A percentile compares a stretch with the other conserved stretches of the same genome.
Evolutionary conservation across 2,329 filamentous ascomycete species (phyloP).

Genomic region (Aciculosporium take): DNA sequence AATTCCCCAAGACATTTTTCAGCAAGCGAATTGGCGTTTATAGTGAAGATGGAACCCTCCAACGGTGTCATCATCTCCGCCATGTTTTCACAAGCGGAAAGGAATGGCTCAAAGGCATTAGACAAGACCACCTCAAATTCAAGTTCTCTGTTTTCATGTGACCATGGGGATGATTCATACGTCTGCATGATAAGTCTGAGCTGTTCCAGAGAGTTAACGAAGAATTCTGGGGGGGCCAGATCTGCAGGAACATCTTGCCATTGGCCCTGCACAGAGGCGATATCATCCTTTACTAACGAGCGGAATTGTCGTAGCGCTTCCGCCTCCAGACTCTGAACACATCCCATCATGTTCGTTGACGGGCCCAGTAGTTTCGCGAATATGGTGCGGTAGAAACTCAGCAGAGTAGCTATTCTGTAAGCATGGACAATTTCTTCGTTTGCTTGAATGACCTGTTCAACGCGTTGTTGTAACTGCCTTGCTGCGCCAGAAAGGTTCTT

Average conservation of each 20-base stretch:
- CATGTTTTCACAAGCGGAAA: constrained; percentile 60
- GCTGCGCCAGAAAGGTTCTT: constrained; percentile 70
- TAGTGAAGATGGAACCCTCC: constrained; percentile 50
- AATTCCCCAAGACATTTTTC: constrained; percentile 41
- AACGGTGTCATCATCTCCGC: constrained; percentile 45
- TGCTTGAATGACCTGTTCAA: constrained; percentile 82
- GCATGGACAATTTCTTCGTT: constrained; percentile 81
- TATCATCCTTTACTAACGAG: constrained; percentile 64
- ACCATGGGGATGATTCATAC: constrained; percentile 66
- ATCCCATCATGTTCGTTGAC: constrained; percentile 54
- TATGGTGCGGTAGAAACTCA: constrained; percentile 78
- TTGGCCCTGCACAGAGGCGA: constrained; percentile 59
- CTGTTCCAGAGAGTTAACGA: constrained; percentile 66
- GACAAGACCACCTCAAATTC: constrained; percentile 62
- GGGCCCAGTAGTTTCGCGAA: constrained; percentile 66
- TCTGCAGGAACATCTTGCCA: constrained; percentile 57
- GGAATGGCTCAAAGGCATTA: constrained; percentile 75
- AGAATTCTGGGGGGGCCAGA: constrained; percentile 63
- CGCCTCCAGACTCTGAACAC: constrained; percentile 53
- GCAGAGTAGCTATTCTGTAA: constrained; percentile 79
- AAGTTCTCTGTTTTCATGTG: constrained; percentile 42
- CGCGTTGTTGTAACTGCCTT: constrained; percentile 71
- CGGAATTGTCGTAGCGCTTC: constrained; percentile 75
- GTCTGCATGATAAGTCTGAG: constrained; percentile 69
- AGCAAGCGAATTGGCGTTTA: constrained; percentile 56